These are phyloP conservation scores for Pueraria montana DNA, from an alignment of 306 rosid genomes.

Conservation along the genomic window DNA sequence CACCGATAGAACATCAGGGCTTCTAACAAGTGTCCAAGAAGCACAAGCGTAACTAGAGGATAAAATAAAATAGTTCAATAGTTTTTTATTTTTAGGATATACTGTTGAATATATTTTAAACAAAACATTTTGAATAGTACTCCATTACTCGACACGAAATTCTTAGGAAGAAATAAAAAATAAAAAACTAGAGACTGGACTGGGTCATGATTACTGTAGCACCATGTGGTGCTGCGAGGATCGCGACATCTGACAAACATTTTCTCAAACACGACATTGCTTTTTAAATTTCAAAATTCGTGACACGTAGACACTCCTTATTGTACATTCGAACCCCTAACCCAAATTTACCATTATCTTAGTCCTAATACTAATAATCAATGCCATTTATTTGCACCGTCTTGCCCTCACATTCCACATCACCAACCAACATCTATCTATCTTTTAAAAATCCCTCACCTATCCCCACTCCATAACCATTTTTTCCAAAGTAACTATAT, in stretches of 20 bases:
- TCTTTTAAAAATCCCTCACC: not conserved
- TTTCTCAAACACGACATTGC: too few species aligned
- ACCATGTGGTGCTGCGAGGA: slow-evolving; percentile 25
- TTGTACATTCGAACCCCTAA: too few species aligned
- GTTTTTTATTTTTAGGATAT: too few species aligned
- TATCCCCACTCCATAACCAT: not conserved
- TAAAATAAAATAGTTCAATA: too few species aligned
- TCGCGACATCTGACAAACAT: not conserved
- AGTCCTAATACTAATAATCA: not conserved
- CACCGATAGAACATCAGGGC: not conserved
- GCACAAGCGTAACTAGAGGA: not conserved
- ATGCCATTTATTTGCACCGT: not conserved
- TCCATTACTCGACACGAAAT: not conserved
- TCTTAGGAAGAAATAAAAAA: not conserved
- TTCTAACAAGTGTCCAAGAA: not conserved
- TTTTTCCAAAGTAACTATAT: too few species aligned
- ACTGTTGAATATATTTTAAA: too few species aligned
- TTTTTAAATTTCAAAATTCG: not conserved
- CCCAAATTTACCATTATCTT: too few species aligned
- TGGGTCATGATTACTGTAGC: not conserved
- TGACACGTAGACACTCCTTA: too few species aligned
- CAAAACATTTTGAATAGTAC: too few species aligned
- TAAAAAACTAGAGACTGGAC: not conserved
- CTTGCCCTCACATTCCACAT: not conserved
- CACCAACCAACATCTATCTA: not conserved